Evolutionary conservation across 495 filamentous ascomycete genomes (phyloP).

Genomic region (Penicillium salamii): DNA sequence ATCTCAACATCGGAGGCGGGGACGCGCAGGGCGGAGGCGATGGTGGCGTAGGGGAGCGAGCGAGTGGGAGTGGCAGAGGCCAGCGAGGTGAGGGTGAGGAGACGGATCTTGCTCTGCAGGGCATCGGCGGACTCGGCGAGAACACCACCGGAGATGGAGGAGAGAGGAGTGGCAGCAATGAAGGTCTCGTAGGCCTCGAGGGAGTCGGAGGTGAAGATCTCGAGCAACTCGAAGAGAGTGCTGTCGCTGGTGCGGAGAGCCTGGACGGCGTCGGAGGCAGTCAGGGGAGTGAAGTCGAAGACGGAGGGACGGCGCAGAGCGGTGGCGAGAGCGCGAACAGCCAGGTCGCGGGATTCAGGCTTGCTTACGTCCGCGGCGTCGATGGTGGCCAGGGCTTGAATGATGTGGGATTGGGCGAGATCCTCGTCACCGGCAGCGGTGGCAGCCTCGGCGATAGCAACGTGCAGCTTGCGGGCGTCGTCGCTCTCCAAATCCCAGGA

Average conservation of each 20-base stretch:
- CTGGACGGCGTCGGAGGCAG: slow-evolving; percentile 80
- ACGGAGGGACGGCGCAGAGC: slow-evolving; percentile 73
- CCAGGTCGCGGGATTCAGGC: slow-evolving; percentile 73
- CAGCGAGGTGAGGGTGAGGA: slow-evolving; percentile 86
- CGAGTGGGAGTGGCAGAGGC: slow-evolving; percentile 78
- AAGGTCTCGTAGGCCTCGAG: slow-evolving; percentile 96
- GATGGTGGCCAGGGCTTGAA: slow-evolving; percentile 81
- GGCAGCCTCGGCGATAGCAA: slow-evolving; percentile 75
- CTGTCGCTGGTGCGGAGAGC: slow-evolving; percentile 79
- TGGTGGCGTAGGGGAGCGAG: slow-evolving; percentile 79
- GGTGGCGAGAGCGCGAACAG: slow-evolving; percentile 77
- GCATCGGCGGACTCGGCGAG: slow-evolving; percentile 66
- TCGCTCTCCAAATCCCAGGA: slow-evolving; percentile 81
- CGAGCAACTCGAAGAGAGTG: slow-evolving; percentile 82
- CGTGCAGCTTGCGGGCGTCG: slow-evolving; percentile 75
- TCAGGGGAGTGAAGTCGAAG: slow-evolving; percentile 93
- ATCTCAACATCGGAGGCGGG: slow-evolving; percentile 82
- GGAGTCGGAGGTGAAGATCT: slow-evolving; percentile 89
- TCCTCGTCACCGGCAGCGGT: slow-evolving; percentile 72
- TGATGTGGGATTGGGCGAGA: slow-evolving; percentile 75
- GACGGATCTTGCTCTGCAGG: slow-evolving; percentile 88
- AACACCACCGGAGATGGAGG: slow-evolving; percentile 42
- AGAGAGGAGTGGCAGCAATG: slow-evolving; percentile 46
- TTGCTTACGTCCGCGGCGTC: slow-evolving; percentile 66
- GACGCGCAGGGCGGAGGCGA: slow-evolving; percentile 79